These are phyloP conservation scores for Mixia osmundae DNA, from an alignment of 1,284 basidiomycete genomes.

Conservation along the genomic window DNA sequence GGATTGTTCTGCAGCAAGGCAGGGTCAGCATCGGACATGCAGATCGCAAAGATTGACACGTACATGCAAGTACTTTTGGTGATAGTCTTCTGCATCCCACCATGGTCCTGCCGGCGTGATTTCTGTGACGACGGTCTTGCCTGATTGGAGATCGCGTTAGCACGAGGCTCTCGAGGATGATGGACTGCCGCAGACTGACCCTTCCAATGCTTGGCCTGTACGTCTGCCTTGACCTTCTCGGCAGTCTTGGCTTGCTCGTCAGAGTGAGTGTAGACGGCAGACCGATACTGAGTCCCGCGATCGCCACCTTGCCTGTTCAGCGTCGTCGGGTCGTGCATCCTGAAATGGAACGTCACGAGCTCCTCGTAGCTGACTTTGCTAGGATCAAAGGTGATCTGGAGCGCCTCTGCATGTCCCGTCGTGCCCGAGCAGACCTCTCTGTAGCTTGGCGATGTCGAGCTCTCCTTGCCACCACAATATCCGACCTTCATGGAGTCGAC, in stretches of 20 bases:
- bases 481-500: constrained; percentile 16
- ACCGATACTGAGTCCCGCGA: constrained; percentile 50
- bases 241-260: constrained; percentile 53
- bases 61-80: no score
- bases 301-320: constrained; percentile 22
- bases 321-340: constrained; percentile 65
- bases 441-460: constrained; percentile 29
- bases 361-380: constrained; percentile 18
- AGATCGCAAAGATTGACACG: no score
- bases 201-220: background rate
- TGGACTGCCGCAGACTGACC: background rate
- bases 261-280: constrained; percentile 63
- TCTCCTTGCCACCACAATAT: constrained; percentile 10
- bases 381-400: constrained; percentile 67
- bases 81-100: no score
- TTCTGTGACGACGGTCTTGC: no score
- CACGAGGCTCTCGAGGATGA: no score
- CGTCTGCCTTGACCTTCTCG: constrained; percentile 43
- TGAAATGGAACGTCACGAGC: constrained; percentile 57
- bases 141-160: no score
- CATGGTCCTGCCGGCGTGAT: no score
- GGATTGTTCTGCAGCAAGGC: no score
- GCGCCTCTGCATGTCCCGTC: constrained; percentile 75
- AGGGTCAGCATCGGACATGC: no score
- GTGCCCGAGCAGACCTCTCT: constrained; percentile 49